Evolutionary conservation across 257 asterid genomes (phyloP), one percentile per base, ranked within the genome.

Genomic region (Dorcoceras hygrometricum): DNA sequence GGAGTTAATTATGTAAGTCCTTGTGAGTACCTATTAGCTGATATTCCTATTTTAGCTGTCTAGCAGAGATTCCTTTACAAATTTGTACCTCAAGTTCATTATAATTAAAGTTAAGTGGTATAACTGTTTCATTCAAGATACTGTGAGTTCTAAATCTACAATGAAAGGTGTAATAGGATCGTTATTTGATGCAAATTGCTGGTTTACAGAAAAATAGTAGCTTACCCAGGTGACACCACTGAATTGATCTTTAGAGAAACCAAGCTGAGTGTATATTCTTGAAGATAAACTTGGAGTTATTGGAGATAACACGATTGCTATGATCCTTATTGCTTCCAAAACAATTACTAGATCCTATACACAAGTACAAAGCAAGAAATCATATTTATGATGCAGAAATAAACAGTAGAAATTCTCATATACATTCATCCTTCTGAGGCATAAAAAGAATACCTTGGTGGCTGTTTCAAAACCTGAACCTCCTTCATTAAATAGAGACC

Each of bases 401-500:
- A n/a, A 7, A n/a, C 34, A n/a, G 39, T 25, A 32, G 14, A 31
- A 10, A 50, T 19, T 22, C 20, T 43, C 22, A 22, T 7, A 6
- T 5, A 8, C 19, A 14, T 4, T 3, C 19, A 14, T 28, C 4
- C 32, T n/a, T n/a, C n/a, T n/a, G n/a, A n/a, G n/a, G 24, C 28
- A 12, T 9, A 27, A 0, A 10, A 57, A 63, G 18, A 64, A 55
- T 43, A 86, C 96, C 96, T 88, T 90, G 73, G 97, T 85, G 62
- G 99, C 99, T 76, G 95, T 79, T 81, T 81, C 85, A 31, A 82
- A 82, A 72, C 89, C 91, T 67, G 82, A 65, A 26, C 83, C 90
- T 65, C 96, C 99, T 88, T 86, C 84, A 80, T 93, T 93, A 77
- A 93, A 90, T 73, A 88, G 88, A 34, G 92, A 83, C 99, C 99